Evolutionary conservation across 306 rosid genomes (phyloP).

Genomic region (Trichosanthes truncata): DNA sequence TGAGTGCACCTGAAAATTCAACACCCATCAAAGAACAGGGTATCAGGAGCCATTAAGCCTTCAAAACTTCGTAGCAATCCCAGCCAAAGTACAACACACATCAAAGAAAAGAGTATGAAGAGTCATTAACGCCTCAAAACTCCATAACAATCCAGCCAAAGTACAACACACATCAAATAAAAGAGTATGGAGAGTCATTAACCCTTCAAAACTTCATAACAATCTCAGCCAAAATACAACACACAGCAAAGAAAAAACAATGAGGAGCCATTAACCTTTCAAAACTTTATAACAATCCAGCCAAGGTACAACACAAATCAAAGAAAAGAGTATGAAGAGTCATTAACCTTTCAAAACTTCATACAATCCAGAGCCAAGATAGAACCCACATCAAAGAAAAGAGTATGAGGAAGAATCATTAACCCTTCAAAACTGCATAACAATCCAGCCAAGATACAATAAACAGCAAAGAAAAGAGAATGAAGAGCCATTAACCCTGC

Average conservation of each 20-base stretch:
- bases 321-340: neutral
- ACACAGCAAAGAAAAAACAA: neutral
- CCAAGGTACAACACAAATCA: neutral
- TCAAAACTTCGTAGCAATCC: neutral
- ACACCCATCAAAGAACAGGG: neutral
- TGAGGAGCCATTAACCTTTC: neutral
- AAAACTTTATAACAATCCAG: neutral
- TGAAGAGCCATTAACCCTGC: neutral
- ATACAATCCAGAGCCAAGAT: neutral
- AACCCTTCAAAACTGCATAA: neutral
- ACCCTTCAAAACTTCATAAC: neutral
- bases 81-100: neutral
- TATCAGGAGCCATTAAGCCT: neutral
- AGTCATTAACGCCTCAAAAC: neutral
- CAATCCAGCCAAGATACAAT: neutral
- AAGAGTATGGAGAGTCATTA: neutral
- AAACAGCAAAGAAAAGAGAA: neutral
- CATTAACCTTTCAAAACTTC: neutral
- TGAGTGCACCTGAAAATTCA: constrained; percentile 51
- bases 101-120: too few relatives aligned
- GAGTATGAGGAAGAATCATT: neutral
- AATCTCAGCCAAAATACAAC: neutral
- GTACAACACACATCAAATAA: neutral
- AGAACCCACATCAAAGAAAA: neutral
- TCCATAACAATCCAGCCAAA: neutral